Evolutionary conservation across 768 basidiomycete species (phyloP).

Genomic region (Termitomyces sp.): DNA sequence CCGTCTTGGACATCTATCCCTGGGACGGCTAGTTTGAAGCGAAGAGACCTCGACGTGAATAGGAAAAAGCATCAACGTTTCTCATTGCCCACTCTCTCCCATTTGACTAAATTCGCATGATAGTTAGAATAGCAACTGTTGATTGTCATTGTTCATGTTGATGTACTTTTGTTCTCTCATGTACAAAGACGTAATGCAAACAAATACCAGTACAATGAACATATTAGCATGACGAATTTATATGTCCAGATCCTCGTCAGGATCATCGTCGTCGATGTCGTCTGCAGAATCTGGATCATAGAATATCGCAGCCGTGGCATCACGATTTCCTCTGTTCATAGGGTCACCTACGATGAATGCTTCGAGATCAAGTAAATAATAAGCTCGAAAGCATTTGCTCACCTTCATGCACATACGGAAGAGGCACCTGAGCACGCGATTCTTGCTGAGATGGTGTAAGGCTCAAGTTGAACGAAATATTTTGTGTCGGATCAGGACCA

Average conservation of each 20-base stretch:
- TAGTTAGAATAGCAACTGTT: neutral
- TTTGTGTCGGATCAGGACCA: conserved; percentile 58
- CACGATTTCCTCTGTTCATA: conserved; percentile 17
- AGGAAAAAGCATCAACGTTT: conserved; percentile 25
- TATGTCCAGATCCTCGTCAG: conserved; percentile 91
- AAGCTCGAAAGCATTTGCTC: conserved; percentile 10
- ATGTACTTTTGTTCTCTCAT: neutral
- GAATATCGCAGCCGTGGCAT: conserved; percentile 51
- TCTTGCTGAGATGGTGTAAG: conserved; percentile 81
- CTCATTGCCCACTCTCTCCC: conserved; percentile 30
- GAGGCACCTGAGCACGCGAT: conserved; percentile 75
- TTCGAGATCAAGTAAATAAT: neutral
- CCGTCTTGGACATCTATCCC: neutral
- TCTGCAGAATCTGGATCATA: conserved; percentile 95
- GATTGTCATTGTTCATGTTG: neutral
- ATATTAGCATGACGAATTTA: conserved; percentile 25
- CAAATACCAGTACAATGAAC: neutral
- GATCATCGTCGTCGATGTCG: conserved; percentile 94
- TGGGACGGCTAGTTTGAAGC: neutral
- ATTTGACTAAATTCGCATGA: conserved; percentile 16
- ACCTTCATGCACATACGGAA: conserved; percentile 92
- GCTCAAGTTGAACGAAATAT: conserved; percentile 83
- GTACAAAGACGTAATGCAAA: neutral
- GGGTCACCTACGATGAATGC: conserved; percentile 31
- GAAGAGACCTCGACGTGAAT: neutral